phyloP scores from a whole-genome alignment of 164 flowering plant genomes.

The Chloranthus sessilifolius region DNA sequence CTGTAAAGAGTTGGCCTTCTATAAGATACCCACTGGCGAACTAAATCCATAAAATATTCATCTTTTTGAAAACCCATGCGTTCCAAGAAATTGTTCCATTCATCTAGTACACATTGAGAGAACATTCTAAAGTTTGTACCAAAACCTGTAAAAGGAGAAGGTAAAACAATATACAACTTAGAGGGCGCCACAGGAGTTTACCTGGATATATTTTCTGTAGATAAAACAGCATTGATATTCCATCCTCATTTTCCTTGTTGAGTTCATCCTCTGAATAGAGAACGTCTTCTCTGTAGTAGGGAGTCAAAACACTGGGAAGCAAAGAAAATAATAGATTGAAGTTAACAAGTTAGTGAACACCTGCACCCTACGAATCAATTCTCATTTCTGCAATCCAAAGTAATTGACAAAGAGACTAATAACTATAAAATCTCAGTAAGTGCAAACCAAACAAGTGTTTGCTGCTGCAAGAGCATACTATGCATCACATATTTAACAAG shows the following conservation, averaged over 20 bases:
- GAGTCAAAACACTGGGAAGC: conserved; percentile 84
- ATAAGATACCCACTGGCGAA: conserved; percentile 78
- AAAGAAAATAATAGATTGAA: neutral
- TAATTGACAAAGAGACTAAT: neutral
- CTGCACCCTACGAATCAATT: too few relatives aligned
- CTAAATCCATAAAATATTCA: conserved; percentile 15
- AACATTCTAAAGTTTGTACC: neutral
- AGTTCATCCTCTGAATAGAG: conserved; percentile 78
- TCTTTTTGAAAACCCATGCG: conserved; percentile 37
- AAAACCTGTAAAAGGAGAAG: neutral
- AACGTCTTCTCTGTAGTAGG: conserved; percentile 84
- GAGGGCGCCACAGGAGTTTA: too few relatives aligned
- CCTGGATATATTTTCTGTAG: conserved; percentile 85
- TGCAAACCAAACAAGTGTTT: neutral
- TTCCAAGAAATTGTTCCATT: conserved; percentile 71
- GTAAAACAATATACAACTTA: neutral
- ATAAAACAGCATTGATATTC: conserved; percentile 78
- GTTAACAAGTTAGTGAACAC: too few relatives aligned
- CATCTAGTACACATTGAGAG: conserved; percentile 40
- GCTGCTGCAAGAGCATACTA: neutral
- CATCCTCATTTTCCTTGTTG: conserved; percentile 82
- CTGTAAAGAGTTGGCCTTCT: conserved; percentile 87
- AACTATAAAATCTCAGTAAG: neutral
- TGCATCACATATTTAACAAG: too few relatives aligned
- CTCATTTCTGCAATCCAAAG: neutral